Conservation (phyloP, 805 yeast genomes). For the Candida nitratophila region DNA sequence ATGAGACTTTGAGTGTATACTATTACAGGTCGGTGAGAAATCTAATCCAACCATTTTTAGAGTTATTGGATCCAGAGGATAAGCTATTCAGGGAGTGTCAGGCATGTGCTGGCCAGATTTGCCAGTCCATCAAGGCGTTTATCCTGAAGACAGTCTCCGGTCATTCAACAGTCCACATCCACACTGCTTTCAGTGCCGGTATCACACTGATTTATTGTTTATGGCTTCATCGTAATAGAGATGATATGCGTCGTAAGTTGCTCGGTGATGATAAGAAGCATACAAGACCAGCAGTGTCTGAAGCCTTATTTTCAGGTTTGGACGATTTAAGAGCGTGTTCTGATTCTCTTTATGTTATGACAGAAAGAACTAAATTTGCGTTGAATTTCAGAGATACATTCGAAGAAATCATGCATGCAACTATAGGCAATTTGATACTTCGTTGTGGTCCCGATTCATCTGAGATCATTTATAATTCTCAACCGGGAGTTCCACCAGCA, state of each 20-base stretch:
- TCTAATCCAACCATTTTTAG: conserved; percentile 58
- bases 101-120: conserved; percentile 65
- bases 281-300: conserved; percentile 52
- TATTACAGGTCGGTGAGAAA: conserved; percentile 55
- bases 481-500: conserved; percentile 57
- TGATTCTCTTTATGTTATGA: conserved; percentile 55
- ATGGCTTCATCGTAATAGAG: conserved; percentile 58
- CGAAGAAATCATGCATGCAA: conserved; percentile 59
- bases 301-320: conserved; percentile 43
- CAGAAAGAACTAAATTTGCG: conserved; percentile 59
- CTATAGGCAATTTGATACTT: conserved; percentile 53
- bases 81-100: conserved; percentile 58
- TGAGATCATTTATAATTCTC: conserved; percentile 39
- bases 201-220: conserved; percentile 59
- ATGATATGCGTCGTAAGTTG: conserved; percentile 46
- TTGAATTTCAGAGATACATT: conserved; percentile 58
- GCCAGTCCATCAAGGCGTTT: conserved; percentile 55
- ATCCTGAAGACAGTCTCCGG: conserved; percentile 58
- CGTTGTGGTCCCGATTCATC: conserved; percentile 59
- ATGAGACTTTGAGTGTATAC: conserved; percentile 50
- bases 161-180: conserved; percentile 60
- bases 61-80: conserved; percentile 53
- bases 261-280: conserved; percentile 54
- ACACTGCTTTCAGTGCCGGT: conserved; percentile 63
- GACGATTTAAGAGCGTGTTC: conserved; percentile 64